These are phyloP conservation scores for Oehlia diaphana DNA, from an alignment of 192 early-diverging fungal species.

Conservation along the genomic window DNA sequence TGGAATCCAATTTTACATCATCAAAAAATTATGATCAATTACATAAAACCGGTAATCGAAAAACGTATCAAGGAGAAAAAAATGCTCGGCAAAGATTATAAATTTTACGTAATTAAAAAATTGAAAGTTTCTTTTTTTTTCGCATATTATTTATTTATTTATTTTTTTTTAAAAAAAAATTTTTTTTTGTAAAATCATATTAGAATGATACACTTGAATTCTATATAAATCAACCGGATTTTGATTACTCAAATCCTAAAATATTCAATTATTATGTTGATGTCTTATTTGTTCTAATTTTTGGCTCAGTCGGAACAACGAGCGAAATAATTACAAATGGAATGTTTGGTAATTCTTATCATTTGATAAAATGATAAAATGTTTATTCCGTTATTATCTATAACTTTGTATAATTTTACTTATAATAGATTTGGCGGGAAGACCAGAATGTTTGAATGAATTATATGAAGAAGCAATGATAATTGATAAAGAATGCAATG, in stretches of 20 bases:
- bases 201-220: no score
- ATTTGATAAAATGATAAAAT: no score
- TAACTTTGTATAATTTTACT: neutral
- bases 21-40: neutral
- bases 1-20: neutral
- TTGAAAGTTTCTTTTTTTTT: neutral
- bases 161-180: no score
- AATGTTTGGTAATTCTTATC: no score
- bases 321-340: no score
- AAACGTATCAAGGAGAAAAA: neutral
- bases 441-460: slow-evolving; percentile 5
- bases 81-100: neutral
- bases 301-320: no score
- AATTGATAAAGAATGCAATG: neutral
- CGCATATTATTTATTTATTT: neutral
- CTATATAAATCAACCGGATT: no score
- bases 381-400: no score
- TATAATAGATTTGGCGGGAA: neutral
- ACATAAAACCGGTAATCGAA: neutral
- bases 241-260: no score
- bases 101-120: neutral
- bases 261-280: no score
- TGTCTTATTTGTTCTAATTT: no score
- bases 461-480: neutral
- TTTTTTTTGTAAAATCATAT: no score